These are phyloP conservation scores for Trichoderma oligosporum DNA, from an alignment of 2,329 filamentous ascomycete genomes.

Conservation along the genomic window DNA sequence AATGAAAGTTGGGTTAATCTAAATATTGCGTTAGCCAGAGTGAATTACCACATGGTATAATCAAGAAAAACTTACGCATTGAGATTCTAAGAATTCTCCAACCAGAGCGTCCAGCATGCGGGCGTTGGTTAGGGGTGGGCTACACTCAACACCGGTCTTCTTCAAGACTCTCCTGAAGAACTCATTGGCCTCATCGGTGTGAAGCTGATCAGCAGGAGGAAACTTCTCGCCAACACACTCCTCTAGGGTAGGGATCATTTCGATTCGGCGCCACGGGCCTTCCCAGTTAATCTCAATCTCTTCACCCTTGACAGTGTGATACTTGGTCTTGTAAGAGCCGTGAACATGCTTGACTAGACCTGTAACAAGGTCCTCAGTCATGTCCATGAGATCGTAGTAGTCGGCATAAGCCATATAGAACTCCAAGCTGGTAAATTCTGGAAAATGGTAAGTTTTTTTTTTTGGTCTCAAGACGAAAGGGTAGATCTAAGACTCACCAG, in stretches of 20 bases:
- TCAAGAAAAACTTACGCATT: constrained; percentile 51
- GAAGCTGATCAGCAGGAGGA: constrained; percentile 80
- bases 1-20: constrained; percentile 69
- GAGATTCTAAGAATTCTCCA: constrained; percentile 92
- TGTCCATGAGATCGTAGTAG: constrained; percentile 74
- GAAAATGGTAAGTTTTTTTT: constrained; percentile 8
- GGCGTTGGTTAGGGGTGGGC: constrained; percentile 85
- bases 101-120: constrained; percentile 95
- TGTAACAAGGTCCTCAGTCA: constrained; percentile 91
- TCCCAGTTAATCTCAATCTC: constrained; percentile 93
- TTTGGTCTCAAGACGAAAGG: not conserved
- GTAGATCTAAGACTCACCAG: constrained; percentile 26
- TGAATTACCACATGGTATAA: no score
- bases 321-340: constrained; percentile 79
- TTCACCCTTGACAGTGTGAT: constrained; percentile 82
- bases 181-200: constrained; percentile 82
- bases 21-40: not conserved
- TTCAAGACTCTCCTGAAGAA: constrained; percentile 81
- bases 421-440: constrained; percentile 95
- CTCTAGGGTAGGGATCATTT: constrained; percentile 87
- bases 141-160: constrained; percentile 88
- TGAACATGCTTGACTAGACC: constrained; percentile 84
- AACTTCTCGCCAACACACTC: constrained; percentile 90
- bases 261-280: constrained; percentile 84
- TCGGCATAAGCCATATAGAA: constrained; percentile 96